These are phyloP conservation scores for Fusarium vanettenii DNA, from an alignment of 2,329 filamentous ascomycete genomes.

Conservation along the genomic window DNA sequence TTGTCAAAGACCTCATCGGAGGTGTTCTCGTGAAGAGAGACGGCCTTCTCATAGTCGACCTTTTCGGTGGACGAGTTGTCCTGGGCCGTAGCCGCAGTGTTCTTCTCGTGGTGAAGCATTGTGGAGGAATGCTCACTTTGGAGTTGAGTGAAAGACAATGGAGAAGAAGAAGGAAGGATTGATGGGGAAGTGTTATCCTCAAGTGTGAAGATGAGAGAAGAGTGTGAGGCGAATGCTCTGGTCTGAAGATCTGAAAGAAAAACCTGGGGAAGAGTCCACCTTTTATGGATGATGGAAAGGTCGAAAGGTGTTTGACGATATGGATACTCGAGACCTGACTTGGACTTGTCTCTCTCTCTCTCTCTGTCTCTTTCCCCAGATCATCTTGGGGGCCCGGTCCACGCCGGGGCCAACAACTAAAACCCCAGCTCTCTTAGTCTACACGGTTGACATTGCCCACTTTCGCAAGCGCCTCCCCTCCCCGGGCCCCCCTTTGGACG, in stretches of 20 bases:
- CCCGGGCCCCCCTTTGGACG: slow-evolving; percentile 17
- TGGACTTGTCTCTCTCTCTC: too few relatives aligned
- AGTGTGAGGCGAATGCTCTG: slow-evolving; percentile 34
- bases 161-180: neutral
- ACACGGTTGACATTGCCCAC: neutral
- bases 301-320: neutral
- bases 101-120: slow-evolving; percentile 31
- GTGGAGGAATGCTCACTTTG: slow-evolving; percentile 8
- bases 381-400: slow-evolving; percentile 5
- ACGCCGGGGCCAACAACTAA: slow-evolving; percentile 12
- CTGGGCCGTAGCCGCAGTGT: slow-evolving; percentile 21
- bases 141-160: neutral
- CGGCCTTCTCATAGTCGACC: slow-evolving; percentile 42
- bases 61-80: slow-evolving; percentile 45
- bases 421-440: slow-evolving; percentile 8
- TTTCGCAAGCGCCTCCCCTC: neutral
- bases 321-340: neutral
- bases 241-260: slow-evolving; percentile 27
- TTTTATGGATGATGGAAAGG: slow-evolving; percentile 31
- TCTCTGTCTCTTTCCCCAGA: slow-evolving; percentile 18
- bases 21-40: slow-evolving; percentile 40
- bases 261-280: slow-evolving; percentile 37
- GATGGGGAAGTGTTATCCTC: slow-evolving; percentile 19
- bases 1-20: slow-evolving; percentile 45
- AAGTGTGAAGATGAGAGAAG: slow-evolving; percentile 7